A percentile compares a stretch with the other conserved stretches of the same genome.
Evolutionary conservation across 129 eudicot genomes (phyloP).

Genomic region (Centaurea solstitialis): DNA sequence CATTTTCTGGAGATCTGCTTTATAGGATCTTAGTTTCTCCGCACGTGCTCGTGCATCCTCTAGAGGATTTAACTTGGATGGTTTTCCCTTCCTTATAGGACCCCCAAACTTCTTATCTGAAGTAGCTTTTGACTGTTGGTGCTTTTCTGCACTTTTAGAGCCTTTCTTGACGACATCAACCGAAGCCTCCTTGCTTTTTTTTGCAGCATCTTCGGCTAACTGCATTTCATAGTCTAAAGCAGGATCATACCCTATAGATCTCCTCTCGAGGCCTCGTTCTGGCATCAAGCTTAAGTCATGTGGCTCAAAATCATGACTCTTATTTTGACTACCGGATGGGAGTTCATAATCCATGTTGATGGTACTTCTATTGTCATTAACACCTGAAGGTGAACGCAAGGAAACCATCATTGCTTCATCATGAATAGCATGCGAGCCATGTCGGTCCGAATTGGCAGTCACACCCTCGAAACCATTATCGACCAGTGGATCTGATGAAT

Average conservation of each 20-base stretch:
- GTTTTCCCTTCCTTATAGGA: constrained; percentile 58
- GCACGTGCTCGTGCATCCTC: constrained; percentile 94
- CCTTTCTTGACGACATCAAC: constrained; percentile 45
- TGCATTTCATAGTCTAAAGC: constrained; percentile 82
- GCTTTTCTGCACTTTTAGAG: constrained; percentile 62
- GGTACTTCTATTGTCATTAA: constrained; percentile 43
- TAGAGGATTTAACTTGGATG: constrained; percentile 50
- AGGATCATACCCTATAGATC: constrained; percentile 55
- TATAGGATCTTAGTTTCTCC: constrained; percentile 69
- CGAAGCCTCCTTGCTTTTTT: constrained; percentile 29
- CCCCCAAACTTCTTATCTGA: constrained; percentile 47
- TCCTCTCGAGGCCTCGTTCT: constrained; percentile 59
- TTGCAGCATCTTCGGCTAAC: constrained; percentile 33
- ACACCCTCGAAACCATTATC: constrained; percentile 43
- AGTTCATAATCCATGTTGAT: constrained; percentile 64
- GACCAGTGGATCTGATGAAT: constrained; percentile 47
- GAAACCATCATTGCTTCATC: constrained; percentile 74
- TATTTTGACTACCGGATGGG: constrained; percentile 27
- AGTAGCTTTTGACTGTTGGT: constrained; percentile 39
- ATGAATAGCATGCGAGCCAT: constrained; percentile 27
- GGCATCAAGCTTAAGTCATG: constrained; percentile 81
- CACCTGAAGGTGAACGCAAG: constrained; percentile 56
- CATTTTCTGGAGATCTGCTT: constrained; percentile 90
- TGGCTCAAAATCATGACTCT: constrained; percentile 57
- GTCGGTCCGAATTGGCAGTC: constrained; percentile 27